phyloP scores from a whole-genome alignment of 495 filamentous ascomycete genomes.

The Penicillium manginii region DNA sequence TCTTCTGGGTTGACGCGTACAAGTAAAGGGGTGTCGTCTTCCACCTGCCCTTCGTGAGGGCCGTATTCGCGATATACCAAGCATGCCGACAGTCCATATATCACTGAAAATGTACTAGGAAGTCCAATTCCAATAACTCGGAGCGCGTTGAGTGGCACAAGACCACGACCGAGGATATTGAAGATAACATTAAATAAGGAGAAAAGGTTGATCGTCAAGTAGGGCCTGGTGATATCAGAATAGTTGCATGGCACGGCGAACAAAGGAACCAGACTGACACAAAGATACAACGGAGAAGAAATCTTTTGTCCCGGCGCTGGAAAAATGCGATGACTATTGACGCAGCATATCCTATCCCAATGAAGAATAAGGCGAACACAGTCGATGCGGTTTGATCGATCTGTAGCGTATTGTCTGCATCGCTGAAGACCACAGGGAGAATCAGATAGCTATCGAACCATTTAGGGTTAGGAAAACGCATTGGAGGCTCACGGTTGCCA shows the following conservation, averaged over 20 bases:
- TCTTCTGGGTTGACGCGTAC: slow-evolving; percentile 34
- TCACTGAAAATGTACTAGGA: slow-evolving; percentile 26
- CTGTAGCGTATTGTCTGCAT: slow-evolving; percentile 10
- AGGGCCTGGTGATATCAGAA: slow-evolving; percentile 28
- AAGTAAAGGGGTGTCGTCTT: slow-evolving; percentile 27
- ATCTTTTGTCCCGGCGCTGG: slow-evolving; percentile 23
- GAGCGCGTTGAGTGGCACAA: slow-evolving; percentile 29
- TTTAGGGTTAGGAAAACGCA: neutral
- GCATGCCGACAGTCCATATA: slow-evolving; percentile 32
- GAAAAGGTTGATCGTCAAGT: slow-evolving; percentile 31
- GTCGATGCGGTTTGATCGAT: slow-evolving; percentile 21
- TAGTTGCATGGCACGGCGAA: neutral
- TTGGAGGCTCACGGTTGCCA: neutral
- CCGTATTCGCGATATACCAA: slow-evolving; percentile 29
- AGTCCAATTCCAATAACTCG: slow-evolving; percentile 31
- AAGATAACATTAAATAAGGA: slow-evolving; percentile 38
- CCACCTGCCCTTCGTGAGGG: slow-evolving; percentile 5
- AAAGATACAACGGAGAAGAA: slow-evolving; percentile 35
- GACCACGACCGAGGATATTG: slow-evolving; percentile 33
- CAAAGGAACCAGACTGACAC: slow-evolving; percentile 17
- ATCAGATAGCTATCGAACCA: slow-evolving; percentile 30
- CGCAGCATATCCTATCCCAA: slow-evolving; percentile 28
- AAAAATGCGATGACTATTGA: slow-evolving; percentile 31
- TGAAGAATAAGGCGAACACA: slow-evolving; percentile 29
- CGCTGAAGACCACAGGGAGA: slow-evolving; percentile 32